Conservation (phyloP, 441 rosid species). For the Pelargonium citronellum region DNA sequence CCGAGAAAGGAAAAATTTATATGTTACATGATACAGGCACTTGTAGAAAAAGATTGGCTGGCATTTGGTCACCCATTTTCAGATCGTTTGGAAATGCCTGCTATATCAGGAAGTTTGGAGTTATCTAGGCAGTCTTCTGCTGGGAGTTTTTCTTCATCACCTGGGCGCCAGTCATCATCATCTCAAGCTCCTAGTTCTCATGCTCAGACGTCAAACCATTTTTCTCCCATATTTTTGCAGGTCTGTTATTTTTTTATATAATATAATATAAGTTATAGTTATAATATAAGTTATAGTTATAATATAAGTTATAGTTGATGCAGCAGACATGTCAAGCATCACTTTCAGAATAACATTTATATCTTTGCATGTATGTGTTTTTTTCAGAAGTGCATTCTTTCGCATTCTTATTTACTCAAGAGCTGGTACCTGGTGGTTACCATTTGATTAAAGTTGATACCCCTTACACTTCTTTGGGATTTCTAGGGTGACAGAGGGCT, state of each 20-base stretch:
- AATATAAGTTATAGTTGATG: constrained; percentile 2
- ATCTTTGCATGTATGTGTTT: not conserved
- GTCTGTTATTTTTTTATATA: constrained; percentile 26
- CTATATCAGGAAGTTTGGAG: constrained; percentile 57
- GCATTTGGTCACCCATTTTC: constrained; percentile 99
- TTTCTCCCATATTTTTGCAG: constrained; percentile 97
- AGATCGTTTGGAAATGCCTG: constrained; percentile 89
- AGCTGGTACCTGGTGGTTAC: constrained; percentile 6
- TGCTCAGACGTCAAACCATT: constrained; percentile 55
- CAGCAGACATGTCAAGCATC: not conserved
- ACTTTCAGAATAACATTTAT: not conserved
- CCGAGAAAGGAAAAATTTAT: not conserved
- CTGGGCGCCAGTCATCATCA: constrained; percentile 61
- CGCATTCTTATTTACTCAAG: constrained; percentile 2
- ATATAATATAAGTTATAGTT: too few relatives aligned
- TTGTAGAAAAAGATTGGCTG: constrained; percentile 95
- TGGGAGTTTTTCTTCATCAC: constrained; percentile 68
- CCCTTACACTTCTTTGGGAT: not conserved
- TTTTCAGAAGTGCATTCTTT: not conserved
- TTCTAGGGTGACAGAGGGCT: not conserved
- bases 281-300: too few relatives aligned
- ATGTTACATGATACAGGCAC: constrained; percentile 51
- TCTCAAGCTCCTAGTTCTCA: constrained; percentile 78
- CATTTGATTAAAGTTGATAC: not conserved
- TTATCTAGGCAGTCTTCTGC: constrained; percentile 70